Percentiles rank a stretch among this genome's conserved stretches.
phyloP scores from a whole-genome alignment of 2,329 filamentous ascomycete species.

The Byssoonygena ceratinophila region DNA sequence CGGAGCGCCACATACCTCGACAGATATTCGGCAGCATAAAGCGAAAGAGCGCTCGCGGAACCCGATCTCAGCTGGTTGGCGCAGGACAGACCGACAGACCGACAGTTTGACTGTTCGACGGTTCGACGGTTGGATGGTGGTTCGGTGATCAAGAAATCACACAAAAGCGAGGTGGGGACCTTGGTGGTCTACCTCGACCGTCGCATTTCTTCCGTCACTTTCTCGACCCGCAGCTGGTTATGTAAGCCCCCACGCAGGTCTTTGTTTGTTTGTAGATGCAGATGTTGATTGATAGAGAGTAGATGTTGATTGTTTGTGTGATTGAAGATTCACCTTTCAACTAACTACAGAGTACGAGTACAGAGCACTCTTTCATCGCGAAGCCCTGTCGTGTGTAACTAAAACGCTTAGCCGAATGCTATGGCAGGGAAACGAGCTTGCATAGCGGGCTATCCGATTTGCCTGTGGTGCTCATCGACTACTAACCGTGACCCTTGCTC shows the following conservation, averaged over 20 bases:
- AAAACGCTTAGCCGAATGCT: background rate
- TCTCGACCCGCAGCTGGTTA: background rate
- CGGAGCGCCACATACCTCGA: background rate
- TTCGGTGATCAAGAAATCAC: too few relatives aligned
- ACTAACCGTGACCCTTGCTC: background rate
- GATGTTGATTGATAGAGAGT: too few relatives aligned
- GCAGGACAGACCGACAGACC: background rate
- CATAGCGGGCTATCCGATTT: background rate
- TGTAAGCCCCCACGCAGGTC: background rate
- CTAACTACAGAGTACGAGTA: too few relatives aligned
- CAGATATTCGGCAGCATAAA: background rate
- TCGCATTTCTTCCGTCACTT: background rate
- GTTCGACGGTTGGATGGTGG: slow-evolving; percentile 1
- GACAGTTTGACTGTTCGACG: background rate
- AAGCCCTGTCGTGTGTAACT: background rate
- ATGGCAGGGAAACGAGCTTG: background rate
- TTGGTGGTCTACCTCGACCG: too few relatives aligned
- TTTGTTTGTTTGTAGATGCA: too few relatives aligned
- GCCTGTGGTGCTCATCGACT: background rate
- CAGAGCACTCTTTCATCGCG: too few relatives aligned
- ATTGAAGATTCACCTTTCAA: too few relatives aligned
- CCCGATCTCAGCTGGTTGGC: background rate
- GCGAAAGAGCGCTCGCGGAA: background rate
- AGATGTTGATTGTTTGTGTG: too few relatives aligned
- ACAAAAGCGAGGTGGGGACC: too few relatives aligned